Evolutionary conservation across 768 basidiomycete species (phyloP).

Genomic region (Tricholoma terreum): DNA sequence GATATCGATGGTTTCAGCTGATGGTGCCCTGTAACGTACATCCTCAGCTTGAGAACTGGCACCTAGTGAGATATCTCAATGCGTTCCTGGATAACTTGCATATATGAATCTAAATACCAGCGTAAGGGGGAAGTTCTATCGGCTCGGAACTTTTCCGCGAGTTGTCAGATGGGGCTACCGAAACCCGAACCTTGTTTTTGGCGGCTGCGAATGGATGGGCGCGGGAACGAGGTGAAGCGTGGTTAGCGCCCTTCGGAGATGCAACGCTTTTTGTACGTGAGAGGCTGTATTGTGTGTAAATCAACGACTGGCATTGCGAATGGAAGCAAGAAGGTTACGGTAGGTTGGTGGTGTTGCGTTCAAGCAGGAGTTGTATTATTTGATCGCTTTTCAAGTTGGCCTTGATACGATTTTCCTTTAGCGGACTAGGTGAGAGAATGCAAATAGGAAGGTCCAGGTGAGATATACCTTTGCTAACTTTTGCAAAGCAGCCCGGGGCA

Average conservation of each 20-base stretch:
- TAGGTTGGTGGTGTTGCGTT: not conserved
- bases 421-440: not conserved
- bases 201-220: not conserved
- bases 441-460: not conserved
- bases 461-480: slow-evolving; percentile 15
- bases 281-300: not conserved
- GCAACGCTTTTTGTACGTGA: not conserved
- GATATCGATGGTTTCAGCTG: slow-evolving; percentile 2
- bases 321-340: not conserved
- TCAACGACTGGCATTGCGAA: not conserved
- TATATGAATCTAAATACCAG: not conserved
- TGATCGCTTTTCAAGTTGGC: slow-evolving; percentile 17
- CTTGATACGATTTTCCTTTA: slow-evolving; percentile 16
- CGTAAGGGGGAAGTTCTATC: not conserved
- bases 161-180: not conserved
- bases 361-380: slow-evolving; percentile 16
- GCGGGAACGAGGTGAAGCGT: not conserved
- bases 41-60: no score
- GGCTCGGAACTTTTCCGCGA: not conserved
- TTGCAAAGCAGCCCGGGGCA: slow-evolving; percentile 14
- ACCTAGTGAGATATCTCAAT: not conserved
- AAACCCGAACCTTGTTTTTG: not conserved
- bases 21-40: not conserved
- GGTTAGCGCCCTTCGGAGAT: not conserved
- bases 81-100: not conserved